Conservation (phyloP, 2,329 filamentous ascomycete genomes). For the Dactylonectria estremocensis region DNA sequence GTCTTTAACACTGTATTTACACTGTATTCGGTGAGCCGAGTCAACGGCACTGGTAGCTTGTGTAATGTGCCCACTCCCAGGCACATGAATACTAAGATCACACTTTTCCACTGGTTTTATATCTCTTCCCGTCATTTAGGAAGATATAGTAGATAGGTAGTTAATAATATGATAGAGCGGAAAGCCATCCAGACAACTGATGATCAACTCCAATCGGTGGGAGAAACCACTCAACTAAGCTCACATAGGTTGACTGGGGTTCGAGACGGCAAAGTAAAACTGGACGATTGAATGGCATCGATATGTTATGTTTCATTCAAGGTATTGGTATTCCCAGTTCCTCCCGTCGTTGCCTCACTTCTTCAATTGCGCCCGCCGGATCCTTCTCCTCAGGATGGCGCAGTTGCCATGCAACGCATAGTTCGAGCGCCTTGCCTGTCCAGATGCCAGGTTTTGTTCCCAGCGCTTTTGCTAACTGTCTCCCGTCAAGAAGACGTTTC, state of each 20-base stretch:
- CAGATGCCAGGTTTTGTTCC: slow-evolving; percentile 83
- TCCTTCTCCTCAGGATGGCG: slow-evolving; percentile 80
- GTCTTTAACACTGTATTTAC: neutral
- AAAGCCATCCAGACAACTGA: neutral
- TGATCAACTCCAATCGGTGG: neutral
- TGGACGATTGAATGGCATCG: neutral
- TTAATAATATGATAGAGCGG: neutral
- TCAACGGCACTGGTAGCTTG: neutral
- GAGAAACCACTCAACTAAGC: neutral
- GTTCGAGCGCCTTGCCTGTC: slow-evolving; percentile 84
- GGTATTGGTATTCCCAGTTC: slow-evolving; percentile 64
- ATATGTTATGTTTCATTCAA: neutral
- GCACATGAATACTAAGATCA: too few species aligned
- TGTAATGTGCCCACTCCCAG: too few species aligned
- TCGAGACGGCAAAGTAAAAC: too few species aligned
- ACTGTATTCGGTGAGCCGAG: neutral
- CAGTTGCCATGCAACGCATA: slow-evolving; percentile 91
- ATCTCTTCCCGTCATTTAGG: too few species aligned
- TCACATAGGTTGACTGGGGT: neutral
- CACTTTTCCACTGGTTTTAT: too few species aligned
- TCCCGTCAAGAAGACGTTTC: slow-evolving; percentile 81
- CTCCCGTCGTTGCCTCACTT: slow-evolving; percentile 66
- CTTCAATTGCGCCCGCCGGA: slow-evolving; percentile 70
- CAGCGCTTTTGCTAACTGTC: slow-evolving; percentile 77
- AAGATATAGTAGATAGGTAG: too few species aligned